Conservation (phyloP, 768 basidiomycete genomes). For the Pulveroboletus sp. region DNA sequence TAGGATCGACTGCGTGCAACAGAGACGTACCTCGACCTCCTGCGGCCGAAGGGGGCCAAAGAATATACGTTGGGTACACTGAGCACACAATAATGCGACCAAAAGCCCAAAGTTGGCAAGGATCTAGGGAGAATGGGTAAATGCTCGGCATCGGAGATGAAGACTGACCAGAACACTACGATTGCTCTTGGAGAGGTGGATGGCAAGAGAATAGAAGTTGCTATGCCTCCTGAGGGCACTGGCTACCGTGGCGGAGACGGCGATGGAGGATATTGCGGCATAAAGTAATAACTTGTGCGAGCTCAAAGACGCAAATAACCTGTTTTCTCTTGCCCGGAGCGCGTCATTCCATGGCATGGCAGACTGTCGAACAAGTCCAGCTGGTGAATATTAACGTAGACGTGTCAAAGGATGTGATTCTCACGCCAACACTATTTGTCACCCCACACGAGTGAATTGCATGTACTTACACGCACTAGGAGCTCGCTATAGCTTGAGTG, state of each 20-base stretch:
- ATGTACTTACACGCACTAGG: too few species aligned
- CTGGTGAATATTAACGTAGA: neutral
- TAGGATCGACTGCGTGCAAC: neutral
- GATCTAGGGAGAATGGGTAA: slow-evolving; percentile 46
- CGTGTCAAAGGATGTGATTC: slow-evolving; percentile 16
- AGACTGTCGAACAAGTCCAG: neutral
- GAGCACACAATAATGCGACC: slow-evolving; percentile 70
- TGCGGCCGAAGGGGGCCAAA: slow-evolving; percentile 85
- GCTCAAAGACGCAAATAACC: slow-evolving; percentile 47
- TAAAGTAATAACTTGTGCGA: slow-evolving; percentile 72
- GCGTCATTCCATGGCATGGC: slow-evolving; percentile 51
- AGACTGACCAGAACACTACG: slow-evolving; percentile 82
- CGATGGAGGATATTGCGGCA: slow-evolving; percentile 58
- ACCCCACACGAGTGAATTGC: too few species aligned
- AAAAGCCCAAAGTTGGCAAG: slow-evolving; percentile 89
- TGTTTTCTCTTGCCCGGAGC: slow-evolving; percentile 51
- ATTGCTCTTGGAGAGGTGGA: slow-evolving; percentile 90
- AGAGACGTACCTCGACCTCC: slow-evolving; percentile 79
- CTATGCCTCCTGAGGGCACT: slow-evolving; percentile 81
- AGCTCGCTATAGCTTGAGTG: too few species aligned
- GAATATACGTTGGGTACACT: slow-evolving; percentile 81
- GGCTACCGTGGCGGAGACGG: slow-evolving; percentile 69
- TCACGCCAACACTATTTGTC: too few species aligned
- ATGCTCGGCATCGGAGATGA: neutral
- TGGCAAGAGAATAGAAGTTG: slow-evolving; percentile 93